Conservation (phyloP, 2,329 filamentous ascomycete genomes). For the Ophiostoma perfectum region DNA sequence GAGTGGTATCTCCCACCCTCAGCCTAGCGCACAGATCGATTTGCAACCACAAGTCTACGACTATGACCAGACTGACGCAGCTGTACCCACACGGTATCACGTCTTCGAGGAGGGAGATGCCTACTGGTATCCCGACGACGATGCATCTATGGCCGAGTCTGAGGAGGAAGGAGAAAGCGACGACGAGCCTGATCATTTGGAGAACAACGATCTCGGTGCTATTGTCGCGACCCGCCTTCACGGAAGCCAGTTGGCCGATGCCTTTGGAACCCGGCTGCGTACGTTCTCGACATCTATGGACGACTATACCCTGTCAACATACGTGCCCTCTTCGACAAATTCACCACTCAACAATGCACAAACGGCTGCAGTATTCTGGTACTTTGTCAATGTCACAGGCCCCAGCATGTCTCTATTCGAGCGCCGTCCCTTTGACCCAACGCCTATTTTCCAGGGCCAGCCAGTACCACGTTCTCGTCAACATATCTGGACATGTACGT, state of each 20-base stretch:
- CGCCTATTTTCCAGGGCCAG: slow-evolving; percentile 57
- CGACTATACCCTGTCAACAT: slow-evolving; percentile 55
- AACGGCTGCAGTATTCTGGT: slow-evolving; percentile 78
- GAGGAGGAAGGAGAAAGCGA: slow-evolving; percentile 45
- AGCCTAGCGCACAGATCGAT: background rate
- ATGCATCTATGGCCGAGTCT: slow-evolving; percentile 56
- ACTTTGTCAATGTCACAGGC: slow-evolving; percentile 86
- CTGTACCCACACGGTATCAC: slow-evolving; percentile 9
- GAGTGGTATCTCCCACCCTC: background rate
- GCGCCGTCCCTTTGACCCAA: slow-evolving; percentile 68
- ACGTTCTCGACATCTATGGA: slow-evolving; percentile 47
- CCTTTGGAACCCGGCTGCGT: slow-evolving; percentile 43
- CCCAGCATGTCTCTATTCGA: slow-evolving; percentile 85
- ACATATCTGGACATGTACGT: slow-evolving; percentile 59
- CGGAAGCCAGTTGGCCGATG: slow-evolving; percentile 34
- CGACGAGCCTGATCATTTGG: slow-evolving; percentile 38
- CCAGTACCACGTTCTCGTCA: slow-evolving; percentile 59
- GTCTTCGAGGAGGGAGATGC: slow-evolving; percentile 32
- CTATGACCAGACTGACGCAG: background rate
- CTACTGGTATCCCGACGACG: slow-evolving; percentile 53
- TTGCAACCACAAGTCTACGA: background rate
- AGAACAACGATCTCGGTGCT: slow-evolving; percentile 39
- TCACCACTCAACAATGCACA: slow-evolving; percentile 75
- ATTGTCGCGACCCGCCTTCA: slow-evolving; percentile 36
- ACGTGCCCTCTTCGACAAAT: slow-evolving; percentile 58